Conservation (phyloP, 768 basidiomycete genomes). For the Psilocybe azurescens region DNA sequence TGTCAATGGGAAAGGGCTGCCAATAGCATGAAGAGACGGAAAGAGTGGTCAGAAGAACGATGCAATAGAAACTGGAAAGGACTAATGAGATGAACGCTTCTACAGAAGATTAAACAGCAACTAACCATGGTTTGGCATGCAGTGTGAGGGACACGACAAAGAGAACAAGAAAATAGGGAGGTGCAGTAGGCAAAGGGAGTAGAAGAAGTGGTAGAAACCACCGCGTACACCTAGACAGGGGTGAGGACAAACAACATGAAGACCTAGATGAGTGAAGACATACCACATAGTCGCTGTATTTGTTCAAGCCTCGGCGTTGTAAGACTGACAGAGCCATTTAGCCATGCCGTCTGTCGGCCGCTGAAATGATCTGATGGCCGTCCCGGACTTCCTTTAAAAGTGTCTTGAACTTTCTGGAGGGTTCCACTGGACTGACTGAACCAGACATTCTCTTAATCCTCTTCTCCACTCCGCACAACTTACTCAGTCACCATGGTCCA, state of each 20-base stretch:
- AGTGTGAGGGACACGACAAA: conserved; percentile 80
- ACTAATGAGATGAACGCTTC: conserved; percentile 5
- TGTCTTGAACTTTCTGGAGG: conserved; percentile 45
- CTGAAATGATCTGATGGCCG: conserved; percentile 4
- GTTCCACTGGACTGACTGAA: conserved; percentile 36
- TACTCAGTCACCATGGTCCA: conserved; percentile 41
- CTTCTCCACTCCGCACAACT: conserved; percentile 13
- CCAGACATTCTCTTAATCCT: conserved; percentile 27
- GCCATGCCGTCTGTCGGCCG: conserved; percentile 11
- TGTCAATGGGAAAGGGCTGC: conserved; percentile 78
- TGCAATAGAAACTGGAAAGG: conserved; percentile 78
- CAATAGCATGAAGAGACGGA: conserved; percentile 91
- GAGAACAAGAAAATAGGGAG: conserved; percentile 79
- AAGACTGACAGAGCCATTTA: background rate
- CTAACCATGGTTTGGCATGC: conserved; percentile 86
- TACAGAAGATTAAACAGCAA: conserved; percentile 16
- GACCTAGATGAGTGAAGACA: conserved; percentile 26
- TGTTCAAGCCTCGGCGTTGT: too few species aligned
- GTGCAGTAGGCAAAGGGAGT: conserved; percentile 78
- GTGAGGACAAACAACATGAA: conserved; percentile 5
- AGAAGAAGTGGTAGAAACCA: conserved; percentile 85
- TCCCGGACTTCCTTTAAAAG: conserved; percentile 19
- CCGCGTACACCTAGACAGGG: conserved; percentile 72
- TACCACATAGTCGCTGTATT: conserved; percentile 53
- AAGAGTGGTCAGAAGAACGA: conserved; percentile 79